A percentile compares a stretch with the other conserved stretches of the same genome.
Evolutionary conservation across 2,329 filamentous ascomycete genomes (phyloP).

Genomic region (Claviceps paspali): DNA sequence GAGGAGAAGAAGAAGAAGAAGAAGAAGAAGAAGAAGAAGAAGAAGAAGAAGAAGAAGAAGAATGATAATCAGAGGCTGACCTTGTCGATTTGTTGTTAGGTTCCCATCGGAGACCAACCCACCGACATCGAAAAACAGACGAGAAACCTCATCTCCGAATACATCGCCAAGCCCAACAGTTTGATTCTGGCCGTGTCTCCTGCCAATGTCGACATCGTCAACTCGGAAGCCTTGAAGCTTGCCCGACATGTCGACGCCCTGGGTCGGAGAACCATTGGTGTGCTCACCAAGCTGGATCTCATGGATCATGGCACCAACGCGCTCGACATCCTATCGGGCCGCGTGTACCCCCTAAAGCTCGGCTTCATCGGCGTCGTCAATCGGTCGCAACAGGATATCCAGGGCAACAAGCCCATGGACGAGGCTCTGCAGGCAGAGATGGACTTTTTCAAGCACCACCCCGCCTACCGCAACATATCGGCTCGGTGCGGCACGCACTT

Average conservation of each 20-base stretch:
- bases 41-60: no score
- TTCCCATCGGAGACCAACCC: conserved; percentile 94
- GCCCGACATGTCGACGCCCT: conserved; percentile 93
- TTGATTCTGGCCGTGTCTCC: conserved; percentile 94
- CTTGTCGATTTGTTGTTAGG: no score
- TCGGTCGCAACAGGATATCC: conserved; percentile 94
- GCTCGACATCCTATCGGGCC: conserved; percentile 89
- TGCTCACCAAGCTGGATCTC: conserved; percentile 89
- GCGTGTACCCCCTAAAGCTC: conserved; percentile 91
- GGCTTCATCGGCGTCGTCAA: conserved; percentile 98
- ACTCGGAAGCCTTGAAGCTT: conserved; percentile 93
- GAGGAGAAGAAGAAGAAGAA: no score
- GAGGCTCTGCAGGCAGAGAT: conserved; percentile 80
- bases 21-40: no score
- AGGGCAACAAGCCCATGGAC: conserved; percentile 84
- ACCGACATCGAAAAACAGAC: conserved; percentile 98
- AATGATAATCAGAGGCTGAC: no score
- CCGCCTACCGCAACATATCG: conserved; percentile 92
- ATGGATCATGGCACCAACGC: conserved; percentile 99
- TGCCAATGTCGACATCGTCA: conserved; percentile 95
- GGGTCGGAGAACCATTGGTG: conserved; percentile 87
- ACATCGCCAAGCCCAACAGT: conserved; percentile 97
- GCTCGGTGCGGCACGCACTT: conserved; percentile 86
- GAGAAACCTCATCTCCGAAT: conserved; percentile 88
- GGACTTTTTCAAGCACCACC: conserved; percentile 95